These are phyloP conservation scores for Tulasnella sp. DNA, from an alignment of 768 basidiomycete genomes.

Conservation along the genomic window DNA sequence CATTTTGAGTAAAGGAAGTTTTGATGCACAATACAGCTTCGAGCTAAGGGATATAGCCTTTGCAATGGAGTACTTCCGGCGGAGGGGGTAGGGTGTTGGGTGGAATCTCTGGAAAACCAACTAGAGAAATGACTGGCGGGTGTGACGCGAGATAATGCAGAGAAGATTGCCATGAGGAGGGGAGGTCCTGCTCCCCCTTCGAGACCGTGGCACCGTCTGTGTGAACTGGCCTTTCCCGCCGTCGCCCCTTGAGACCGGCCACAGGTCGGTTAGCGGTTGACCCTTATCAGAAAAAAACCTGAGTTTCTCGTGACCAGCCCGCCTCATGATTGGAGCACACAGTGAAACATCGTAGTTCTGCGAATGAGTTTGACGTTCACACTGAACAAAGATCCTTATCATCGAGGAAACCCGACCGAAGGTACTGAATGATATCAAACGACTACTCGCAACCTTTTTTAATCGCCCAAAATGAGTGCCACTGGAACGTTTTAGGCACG, in stretches of 20 bases:
- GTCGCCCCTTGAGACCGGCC: not conserved
- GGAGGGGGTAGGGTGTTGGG: too few relatives aligned
- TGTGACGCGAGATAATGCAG: not conserved
- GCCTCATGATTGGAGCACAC: not conserved
- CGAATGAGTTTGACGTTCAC: not conserved
- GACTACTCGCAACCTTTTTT: not conserved
- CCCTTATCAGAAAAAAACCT: not conserved
- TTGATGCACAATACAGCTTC: not conserved
- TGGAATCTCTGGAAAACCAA: too few relatives aligned
- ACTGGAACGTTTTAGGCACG: not conserved
- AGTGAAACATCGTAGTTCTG: not conserved
- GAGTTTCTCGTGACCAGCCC: not conserved
- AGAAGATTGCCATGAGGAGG: not conserved
- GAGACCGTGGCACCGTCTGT: too few relatives aligned
- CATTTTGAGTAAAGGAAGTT: not conserved
- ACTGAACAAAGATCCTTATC: too few relatives aligned
- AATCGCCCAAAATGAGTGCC: not conserved
- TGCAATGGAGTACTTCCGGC: not conserved
- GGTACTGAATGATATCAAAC: not conserved
- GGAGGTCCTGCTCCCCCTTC: too few relatives aligned
- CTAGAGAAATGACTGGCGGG: too few relatives aligned
- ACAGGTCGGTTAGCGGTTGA: not conserved
- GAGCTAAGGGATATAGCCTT: not conserved
- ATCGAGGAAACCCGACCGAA: too few relatives aligned
- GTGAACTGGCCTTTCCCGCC: not conserved